Evolutionary conservation across 1,284 basidiomycete species (phyloP).

Genomic region (Sphagnurus paluster): DNA sequence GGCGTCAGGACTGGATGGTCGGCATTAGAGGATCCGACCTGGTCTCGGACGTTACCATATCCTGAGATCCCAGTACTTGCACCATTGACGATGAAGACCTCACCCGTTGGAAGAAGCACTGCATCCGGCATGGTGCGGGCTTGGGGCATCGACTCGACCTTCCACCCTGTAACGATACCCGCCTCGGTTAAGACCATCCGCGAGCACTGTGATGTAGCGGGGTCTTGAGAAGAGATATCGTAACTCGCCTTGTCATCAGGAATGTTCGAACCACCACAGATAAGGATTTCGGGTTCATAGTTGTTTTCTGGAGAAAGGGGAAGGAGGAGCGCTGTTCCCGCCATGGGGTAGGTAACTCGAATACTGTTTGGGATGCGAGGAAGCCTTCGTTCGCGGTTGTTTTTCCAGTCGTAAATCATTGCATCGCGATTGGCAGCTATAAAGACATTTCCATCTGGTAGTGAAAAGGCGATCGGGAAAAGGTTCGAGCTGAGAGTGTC

Average conservation of each 20-base stretch:
- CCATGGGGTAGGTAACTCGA: constrained; percentile 81
- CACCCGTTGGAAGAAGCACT: constrained; percentile 80
- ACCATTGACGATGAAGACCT: constrained; percentile 77
- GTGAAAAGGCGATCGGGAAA: constrained; percentile 74
- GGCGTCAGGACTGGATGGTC: constrained; percentile 76
- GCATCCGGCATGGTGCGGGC: constrained; percentile 78
- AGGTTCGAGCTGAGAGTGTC: constrained; percentile 79
- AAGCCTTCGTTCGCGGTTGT: constrained; percentile 62
- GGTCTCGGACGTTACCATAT: constrained; percentile 76
- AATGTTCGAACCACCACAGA: constrained; percentile 77
- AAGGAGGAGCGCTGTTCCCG: constrained; percentile 70
- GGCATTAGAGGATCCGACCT: constrained; percentile 76
- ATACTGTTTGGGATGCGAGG: constrained; percentile 78
- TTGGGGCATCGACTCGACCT: constrained; percentile 72
- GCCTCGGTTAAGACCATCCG: constrained; percentile 64
- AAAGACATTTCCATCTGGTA: constrained; percentile 77
- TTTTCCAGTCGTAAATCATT: constrained; percentile 78
- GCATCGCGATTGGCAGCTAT: constrained; percentile 79
- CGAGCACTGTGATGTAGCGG: constrained; percentile 72
- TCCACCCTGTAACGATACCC: constrained; percentile 73
- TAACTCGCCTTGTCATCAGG: constrained; percentile 61
- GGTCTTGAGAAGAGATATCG: constrained; percentile 67
- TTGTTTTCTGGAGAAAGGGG: constrained; percentile 64
- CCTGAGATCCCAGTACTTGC: constrained; percentile 77
- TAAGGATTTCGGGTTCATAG: constrained; percentile 69